Base-by-base conservation (phyloP, 139 green algal genomes). In the Yamagishiella unicocca region DNA sequence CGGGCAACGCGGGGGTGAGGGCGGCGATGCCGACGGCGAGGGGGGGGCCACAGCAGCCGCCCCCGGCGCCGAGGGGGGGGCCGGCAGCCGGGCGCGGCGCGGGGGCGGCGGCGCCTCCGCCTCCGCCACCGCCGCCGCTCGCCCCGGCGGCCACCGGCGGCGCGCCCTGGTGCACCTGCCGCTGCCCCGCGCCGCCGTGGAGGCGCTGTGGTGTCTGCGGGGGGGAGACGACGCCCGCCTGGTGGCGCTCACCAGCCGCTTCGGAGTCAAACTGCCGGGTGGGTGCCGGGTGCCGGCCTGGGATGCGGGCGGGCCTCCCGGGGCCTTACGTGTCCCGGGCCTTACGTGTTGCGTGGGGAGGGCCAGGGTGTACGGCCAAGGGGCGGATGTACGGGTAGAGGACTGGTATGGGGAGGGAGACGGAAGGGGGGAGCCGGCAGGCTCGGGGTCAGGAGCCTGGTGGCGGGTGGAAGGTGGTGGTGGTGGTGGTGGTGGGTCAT, bases 221-320 rank as follows among this genome's bases (percentile, higher is more conserved):
- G 92, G 92, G 1, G 91, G 90, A 21, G 93, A 95, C 55, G 91
- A 93, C 43, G 86, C 80, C 17, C 75, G 93, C 43, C 77, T 95
- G 29, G 46, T 70, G 10, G 64, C 89, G 42, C 78, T 95, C 73
- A 77, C 68, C 25, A 54, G 45, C 2, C 66, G 84, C 29, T 72
- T 93, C 37, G 88, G 91, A 0, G 80, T 91, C 29, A 89, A 87
- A 62, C 79, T 94, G 46, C 72, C 91, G 62, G 89, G 91, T 40
- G 61, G 81, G 42, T 2, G 67, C 46, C 24, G 76, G 66, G 71
- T 85, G n/a, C n/a, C n/a, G n/a, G n/a, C n/a, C n/a, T n/a, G n/a
- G n/a, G n/a, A n/a, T n/a, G n/a, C n/a, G n/a, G n/a, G n/a, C n/a
- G n/a, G n/a, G n/a, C n/a, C n/a, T n/a, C n/a, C n/a, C n/a, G n/a